phyloP scores from a whole-genome alignment of 352 stramenopile genomes.

The Pythium rishiriense region DNA sequence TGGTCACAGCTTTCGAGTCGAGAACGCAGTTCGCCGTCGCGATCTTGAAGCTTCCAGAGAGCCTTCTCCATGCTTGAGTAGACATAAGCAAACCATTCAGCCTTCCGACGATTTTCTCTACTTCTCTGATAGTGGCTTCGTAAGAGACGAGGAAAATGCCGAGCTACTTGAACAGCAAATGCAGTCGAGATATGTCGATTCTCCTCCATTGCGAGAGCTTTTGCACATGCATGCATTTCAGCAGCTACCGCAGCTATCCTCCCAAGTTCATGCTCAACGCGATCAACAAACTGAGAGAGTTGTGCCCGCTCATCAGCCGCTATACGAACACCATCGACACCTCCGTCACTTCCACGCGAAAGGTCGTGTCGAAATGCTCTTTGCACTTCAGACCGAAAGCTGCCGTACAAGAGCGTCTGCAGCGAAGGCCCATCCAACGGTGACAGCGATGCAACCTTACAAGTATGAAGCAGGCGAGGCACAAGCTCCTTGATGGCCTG shows the following conservation, averaged over 20 bases:
- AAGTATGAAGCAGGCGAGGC: constrained; percentile 39
- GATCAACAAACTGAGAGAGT: constrained; percentile 26
- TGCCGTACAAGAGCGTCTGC: constrained; percentile 38
- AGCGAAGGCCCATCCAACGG: constrained; percentile 31
- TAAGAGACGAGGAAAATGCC: constrained; percentile 29
- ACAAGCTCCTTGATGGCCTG: not conserved
- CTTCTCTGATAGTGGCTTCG: constrained; percentile 19
- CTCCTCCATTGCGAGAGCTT: constrained; percentile 1
- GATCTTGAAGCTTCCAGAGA: constrained; percentile 44
- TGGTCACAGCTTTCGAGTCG: constrained; percentile 24
- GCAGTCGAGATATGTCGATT: constrained; percentile 15
- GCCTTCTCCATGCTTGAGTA: constrained; percentile 33
- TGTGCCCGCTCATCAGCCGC: constrained; percentile 10
- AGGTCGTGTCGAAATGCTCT: constrained; percentile 17
- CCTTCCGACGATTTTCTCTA: constrained; percentile 12
- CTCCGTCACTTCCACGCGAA: not conserved
- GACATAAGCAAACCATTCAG: constrained; percentile 31
- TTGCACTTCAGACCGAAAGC: constrained; percentile 48
- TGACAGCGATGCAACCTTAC: constrained; percentile 34
- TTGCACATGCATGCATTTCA: constrained; percentile 26
- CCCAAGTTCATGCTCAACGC: constrained; percentile 29
- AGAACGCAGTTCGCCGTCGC: constrained; percentile 26
- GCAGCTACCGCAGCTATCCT: constrained; percentile 24
- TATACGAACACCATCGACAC: not conserved
- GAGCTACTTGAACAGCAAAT: constrained; percentile 9